A percentile compares a stretch with the other conserved stretches of the same genome.
phyloP scores from a whole-genome alignment of 768 basidiomycete genomes.

The Trametes cubensis region DNA sequence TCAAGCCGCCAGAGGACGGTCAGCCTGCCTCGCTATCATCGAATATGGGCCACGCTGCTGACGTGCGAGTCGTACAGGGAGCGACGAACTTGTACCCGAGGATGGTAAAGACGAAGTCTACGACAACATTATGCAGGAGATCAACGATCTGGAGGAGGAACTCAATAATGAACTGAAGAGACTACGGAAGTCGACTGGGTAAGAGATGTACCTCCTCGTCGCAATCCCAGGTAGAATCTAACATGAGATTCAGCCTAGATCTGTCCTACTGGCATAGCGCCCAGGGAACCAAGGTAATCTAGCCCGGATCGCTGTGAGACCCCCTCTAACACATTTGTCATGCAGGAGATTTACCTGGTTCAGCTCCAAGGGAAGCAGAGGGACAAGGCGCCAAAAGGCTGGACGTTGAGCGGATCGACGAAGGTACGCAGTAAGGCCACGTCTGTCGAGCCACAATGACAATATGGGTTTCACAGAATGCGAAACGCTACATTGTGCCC shows the following conservation, averaged over 20 bases:
- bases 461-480: slow-evolving; percentile 47
- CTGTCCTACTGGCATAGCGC: slow-evolving; percentile 76
- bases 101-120: slow-evolving; percentile 87
- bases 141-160: slow-evolving; percentile 66
- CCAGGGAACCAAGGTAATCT: slow-evolving; percentile 73
- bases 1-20: slow-evolving; percentile 67
- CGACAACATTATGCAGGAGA: slow-evolving; percentile 75
- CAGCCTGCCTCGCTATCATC: not conserved
- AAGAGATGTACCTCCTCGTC: slow-evolving; percentile 18
- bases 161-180: slow-evolving; percentile 70
- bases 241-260: slow-evolving; percentile 35
- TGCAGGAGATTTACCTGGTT: slow-evolving; percentile 87
- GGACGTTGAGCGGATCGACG: slow-evolving; percentile 79
- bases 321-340: not conserved
- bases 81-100: slow-evolving; percentile 74
- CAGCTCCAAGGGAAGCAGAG: slow-evolving; percentile 63
- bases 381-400: slow-evolving; percentile 72
- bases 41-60: no score
- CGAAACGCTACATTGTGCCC: slow-evolving; percentile 77
- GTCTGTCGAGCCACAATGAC: not conserved
- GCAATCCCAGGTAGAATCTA: not conserved
- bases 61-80: slow-evolving; percentile 41
- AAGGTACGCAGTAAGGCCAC: slow-evolving; percentile 53
- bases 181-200: slow-evolving; percentile 73
- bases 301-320: not conserved